Base-by-base conservation (phyloP, 768 basidiomycete genomes). In the Suillus weaverae region DNA sequence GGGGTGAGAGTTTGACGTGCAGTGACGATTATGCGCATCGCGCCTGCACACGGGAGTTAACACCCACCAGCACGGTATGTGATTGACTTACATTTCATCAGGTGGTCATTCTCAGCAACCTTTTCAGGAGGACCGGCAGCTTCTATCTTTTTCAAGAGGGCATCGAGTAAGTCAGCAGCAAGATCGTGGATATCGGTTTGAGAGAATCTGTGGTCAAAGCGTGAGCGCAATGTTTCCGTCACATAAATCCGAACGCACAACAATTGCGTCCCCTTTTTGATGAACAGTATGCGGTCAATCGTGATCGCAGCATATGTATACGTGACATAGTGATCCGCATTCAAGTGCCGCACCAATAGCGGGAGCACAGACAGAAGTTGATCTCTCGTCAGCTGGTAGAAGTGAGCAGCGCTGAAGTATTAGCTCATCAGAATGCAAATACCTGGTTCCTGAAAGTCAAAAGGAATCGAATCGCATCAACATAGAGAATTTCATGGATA, bases 271-370 rank as follows among this genome's bases (percentile, higher is more conserved):
- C 87, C 86, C 70, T 91, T 89, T 72, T 92, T 95, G 76, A 98
- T 97, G 77, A 88, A 94, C 46, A 99, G 79, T 62, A 98, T 89
- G 8, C 95, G 86, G 72, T 99, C 97, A 72, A 99, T 96, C n/a
- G 96, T 94, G 70, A 98, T 95, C 20, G 97, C 96, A 10, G 96
- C 95, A 76, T 98, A 99, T 0, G 97, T 96, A 71, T 92, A 97
- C 32, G 91, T 90, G 56, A 99, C 97, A 77, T 94, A 96, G 73
- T 95, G 94, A 60, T 84, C 80, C 22, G 93, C 94, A 6, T 81
- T 80, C 39, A 99, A 87, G 74, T 97, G 96, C 14, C 83, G 88
- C 33, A 90, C 86, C 11, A 99, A 86, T 22, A 93, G 82, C 0
- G 97, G 97, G 1, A 99, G 80, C 26, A 99, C 97, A 2, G 93